These are phyloP conservation scores for Lachnum nothofagi DNA, from an alignment of 2,329 filamentous ascomycete species.

Conservation along the genomic window DNA sequence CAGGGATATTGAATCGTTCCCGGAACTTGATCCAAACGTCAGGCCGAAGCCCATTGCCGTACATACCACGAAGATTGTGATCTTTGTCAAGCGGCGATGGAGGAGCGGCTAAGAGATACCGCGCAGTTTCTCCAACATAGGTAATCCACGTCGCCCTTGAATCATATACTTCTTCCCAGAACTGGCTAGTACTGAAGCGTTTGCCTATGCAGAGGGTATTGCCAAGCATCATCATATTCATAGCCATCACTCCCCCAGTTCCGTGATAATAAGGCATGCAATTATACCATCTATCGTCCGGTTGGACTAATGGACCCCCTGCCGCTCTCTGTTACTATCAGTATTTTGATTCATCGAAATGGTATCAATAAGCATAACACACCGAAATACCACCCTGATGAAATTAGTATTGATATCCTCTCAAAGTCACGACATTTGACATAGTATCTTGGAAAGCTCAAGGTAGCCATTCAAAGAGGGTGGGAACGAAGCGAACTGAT, in stretches of 20 bases:
- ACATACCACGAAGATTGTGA: slow-evolving; percentile 55
- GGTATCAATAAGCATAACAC: not conserved
- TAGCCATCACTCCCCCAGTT: slow-evolving; percentile 47
- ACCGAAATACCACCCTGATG: slow-evolving; percentile 23
- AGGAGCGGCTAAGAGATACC: slow-evolving; percentile 66
- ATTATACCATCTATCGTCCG: slow-evolving; percentile 62
- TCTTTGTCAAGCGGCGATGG: slow-evolving; percentile 55
- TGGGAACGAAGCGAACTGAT: not conserved
- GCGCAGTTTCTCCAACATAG: slow-evolving; percentile 73
- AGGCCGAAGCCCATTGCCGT: slow-evolving; percentile 62
- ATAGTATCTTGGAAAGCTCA: no score
- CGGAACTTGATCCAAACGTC: slow-evolving; percentile 63
- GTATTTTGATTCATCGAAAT: not conserved
- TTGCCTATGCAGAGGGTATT: slow-evolving; percentile 57
- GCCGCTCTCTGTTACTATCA: slow-evolving; percentile 13
- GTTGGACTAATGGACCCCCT: slow-evolving; percentile 23
- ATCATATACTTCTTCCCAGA: slow-evolving; percentile 68
- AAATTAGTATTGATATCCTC: no score
- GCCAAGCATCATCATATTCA: slow-evolving; percentile 34
- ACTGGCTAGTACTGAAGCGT: slow-evolving; percentile 63
- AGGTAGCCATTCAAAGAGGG: no score
- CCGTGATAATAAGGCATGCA: slow-evolving; percentile 77
- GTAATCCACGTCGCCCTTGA: slow-evolving; percentile 65
- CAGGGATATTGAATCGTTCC: slow-evolving; percentile 56
- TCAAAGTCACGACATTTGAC: no score